phyloP scores from a whole-genome alignment of 2,329 filamentous ascomycete genomes.

The Paraphoma chrysanthemicola region DNA sequence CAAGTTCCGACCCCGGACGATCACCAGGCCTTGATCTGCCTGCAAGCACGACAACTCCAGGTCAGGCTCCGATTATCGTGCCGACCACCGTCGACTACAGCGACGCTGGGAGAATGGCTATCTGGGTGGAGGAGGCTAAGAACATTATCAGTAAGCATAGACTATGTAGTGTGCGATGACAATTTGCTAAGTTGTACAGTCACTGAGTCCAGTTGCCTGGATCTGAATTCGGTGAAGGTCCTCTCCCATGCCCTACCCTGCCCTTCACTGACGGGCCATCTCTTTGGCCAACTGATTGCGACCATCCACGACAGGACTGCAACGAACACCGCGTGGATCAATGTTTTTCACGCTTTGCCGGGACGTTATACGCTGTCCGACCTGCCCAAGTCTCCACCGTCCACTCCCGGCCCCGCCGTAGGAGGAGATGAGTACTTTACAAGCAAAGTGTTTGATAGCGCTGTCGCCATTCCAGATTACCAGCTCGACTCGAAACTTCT shows the following conservation, averaged over 20 bases:
- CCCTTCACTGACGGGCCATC: conserved; percentile 57
- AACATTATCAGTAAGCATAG: conserved; percentile 40
- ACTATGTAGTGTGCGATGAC: neutral
- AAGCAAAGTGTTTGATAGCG: conserved; percentile 66
- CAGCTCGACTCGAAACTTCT: conserved; percentile 60
- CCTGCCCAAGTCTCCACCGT: conserved; percentile 68
- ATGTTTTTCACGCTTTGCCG: conserved; percentile 69
- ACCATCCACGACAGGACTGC: conserved; percentile 62
- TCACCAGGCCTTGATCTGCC: conserved; percentile 35
- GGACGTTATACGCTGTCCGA: conserved; percentile 68
- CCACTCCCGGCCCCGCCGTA: conserved; percentile 60
- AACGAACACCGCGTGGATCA: conserved; percentile 65
- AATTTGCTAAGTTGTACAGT: conserved; percentile 30
- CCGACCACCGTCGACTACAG: conserved; percentile 30
- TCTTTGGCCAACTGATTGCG: conserved; percentile 63
- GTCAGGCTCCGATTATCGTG: conserved; percentile 34
- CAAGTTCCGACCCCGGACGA: conserved; percentile 46
- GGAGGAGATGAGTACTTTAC: conserved; percentile 68
- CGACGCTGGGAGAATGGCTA: conserved; percentile 32
- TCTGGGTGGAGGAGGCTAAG: conserved; percentile 42
- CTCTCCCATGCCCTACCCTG: conserved; percentile 68
- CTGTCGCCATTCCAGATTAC: conserved; percentile 65
- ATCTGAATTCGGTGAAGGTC: conserved; percentile 58
- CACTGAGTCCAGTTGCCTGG: conserved; percentile 38
- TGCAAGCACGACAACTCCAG: conserved; percentile 25